Conservation (phyloP, 768 basidiomycete genomes). For the Filobasidium wieringae region DNA sequence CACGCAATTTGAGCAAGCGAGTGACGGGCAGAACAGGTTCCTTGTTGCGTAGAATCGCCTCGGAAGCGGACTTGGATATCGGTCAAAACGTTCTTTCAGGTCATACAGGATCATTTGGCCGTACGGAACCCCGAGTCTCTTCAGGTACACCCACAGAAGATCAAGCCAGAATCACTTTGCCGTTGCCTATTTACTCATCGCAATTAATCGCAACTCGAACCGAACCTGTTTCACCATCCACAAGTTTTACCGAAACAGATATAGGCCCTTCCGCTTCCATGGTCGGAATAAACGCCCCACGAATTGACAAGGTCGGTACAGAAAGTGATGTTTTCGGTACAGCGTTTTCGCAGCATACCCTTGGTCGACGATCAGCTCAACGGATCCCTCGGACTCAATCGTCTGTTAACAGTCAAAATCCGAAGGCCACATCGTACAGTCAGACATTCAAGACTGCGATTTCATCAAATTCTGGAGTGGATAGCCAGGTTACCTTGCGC, state of each 20-base stretch:
- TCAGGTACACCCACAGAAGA: too few species aligned
- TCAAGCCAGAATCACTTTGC: too few species aligned
- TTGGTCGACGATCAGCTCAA: not conserved
- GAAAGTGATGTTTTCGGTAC: not conserved
- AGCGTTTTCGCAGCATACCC: not conserved
- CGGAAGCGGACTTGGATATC: constrained; percentile 14
- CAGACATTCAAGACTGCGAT: not conserved
- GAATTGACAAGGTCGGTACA: not conserved
- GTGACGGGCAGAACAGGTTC: constrained; percentile 4
- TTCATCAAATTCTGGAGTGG: not conserved
- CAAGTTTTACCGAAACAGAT: not conserved
- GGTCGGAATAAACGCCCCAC: not conserved
- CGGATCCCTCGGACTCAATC: not conserved
- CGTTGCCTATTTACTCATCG: too few species aligned
- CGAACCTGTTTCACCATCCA: not conserved
- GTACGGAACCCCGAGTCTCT: too few species aligned
- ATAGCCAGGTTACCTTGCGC: not conserved
- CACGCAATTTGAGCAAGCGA: constrained; percentile 6
- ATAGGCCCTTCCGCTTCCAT: not conserved
- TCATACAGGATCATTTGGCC: too few species aligned
- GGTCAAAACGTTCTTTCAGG: not conserved
- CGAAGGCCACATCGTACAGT: not conserved
- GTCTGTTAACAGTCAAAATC: not conserved
- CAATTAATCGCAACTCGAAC: too few species aligned
- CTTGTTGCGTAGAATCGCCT: constrained; percentile 12